Base-by-base conservation (phyloP, 768 basidiomycete genomes). In the Pleurotus tuber-regium region DNA sequence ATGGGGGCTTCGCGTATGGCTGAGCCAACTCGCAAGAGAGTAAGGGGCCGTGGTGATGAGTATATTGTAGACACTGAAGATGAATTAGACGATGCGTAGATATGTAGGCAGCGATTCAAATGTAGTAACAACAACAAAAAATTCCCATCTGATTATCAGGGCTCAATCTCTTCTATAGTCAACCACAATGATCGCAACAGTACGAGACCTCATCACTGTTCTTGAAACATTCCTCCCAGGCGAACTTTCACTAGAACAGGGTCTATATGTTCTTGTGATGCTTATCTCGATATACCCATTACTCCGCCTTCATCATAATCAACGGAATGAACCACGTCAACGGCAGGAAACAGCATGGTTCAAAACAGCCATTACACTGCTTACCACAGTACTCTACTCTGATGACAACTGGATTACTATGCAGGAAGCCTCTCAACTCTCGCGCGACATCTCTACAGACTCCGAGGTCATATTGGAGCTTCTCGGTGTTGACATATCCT, bases 301-400 rank as follows among this genome's bases (percentile, higher is more conserved):
- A 1, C 50, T 50, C 26, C n/a, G 29, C 3, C 43, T 56, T 10
- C 57, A 58, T 21, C 25, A 43, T 14, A 53, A 52, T 35, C 57
- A 58, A 24, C 46, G 25, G 4, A 12, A 9, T 4, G 46, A 29
- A 11, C 52, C 51, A 2, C 36, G 42, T 11, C 57, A 58, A 30
- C 50, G 43, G 11, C 24, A 24, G 12, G 41, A 56, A n/a, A 58
- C 57, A 4, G 57, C 51, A 3, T 58, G 57, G 57, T 28, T 58
- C 1, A 38, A 24, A 2, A 53, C 44, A 36, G 33, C 55, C 28
- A n/a, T 11, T 2, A 23, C 31, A 2, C 21, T 56, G 25, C 3
- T 56, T 16, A 24, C 4, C 12, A 12, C 10, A 2, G 46, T 54
- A 16, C 55, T 48, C 28, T 26, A n/a, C 14, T 8, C n/a, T 4